These are phyloP conservation scores for Fraxinus xanthoxyloides DNA, from an alignment of 305 asterid genomes.

Conservation along the genomic window DNA sequence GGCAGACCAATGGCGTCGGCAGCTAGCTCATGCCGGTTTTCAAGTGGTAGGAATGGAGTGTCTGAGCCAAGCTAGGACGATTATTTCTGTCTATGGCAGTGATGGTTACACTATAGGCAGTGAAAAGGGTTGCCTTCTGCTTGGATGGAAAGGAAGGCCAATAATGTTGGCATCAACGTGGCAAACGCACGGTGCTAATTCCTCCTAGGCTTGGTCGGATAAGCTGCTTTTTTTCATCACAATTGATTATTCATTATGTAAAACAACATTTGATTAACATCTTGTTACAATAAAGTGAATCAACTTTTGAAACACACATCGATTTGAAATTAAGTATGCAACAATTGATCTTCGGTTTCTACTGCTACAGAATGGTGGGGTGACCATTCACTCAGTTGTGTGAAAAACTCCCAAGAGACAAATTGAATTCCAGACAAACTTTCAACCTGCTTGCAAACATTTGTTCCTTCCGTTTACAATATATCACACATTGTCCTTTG, in stretches of 20 bases:
- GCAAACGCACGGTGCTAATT: constrained; percentile 28
- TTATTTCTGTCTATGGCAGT: constrained; percentile 40
- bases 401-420: not conserved
- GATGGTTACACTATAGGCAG: constrained; percentile 44
- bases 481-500: constrained; percentile 2
- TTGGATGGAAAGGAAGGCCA: constrained; percentile 74
- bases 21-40: constrained; percentile 53
- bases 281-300: not conserved
- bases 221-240: not conserved
- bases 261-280: not conserved
- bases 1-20: constrained; percentile 67
- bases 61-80: constrained; percentile 28
- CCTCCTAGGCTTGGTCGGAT: not conserved
- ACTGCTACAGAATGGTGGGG: not conserved
- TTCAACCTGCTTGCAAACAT: not conserved
- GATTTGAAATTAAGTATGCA: not conserved
- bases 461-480: not conserved
- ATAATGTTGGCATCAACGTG: constrained; percentile 62
- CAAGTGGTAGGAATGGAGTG: constrained; percentile 40
- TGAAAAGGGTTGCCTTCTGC: constrained; percentile 60
- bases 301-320: not conserved
- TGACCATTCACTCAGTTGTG: not conserved
- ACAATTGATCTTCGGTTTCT: not conserved
- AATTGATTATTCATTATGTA: not conserved
- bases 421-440: not conserved